A percentile compares a stretch with the other conserved stretches of the same genome.
Conservation (phyloP, 1,139 yeast species). For the Pichia sp. region DNA sequence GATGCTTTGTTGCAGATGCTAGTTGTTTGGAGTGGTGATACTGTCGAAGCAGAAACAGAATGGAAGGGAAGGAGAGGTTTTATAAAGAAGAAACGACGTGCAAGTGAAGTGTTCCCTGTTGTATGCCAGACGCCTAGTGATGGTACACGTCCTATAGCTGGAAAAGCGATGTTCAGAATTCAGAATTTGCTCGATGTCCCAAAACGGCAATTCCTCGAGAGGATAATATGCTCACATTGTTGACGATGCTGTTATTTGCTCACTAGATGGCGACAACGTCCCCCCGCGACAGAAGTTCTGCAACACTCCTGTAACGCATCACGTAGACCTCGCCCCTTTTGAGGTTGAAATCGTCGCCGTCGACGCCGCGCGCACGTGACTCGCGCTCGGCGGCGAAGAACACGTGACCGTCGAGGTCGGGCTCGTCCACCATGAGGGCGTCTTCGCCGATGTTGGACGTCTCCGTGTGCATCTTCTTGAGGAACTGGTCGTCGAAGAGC, state of each 20-base stretch:
- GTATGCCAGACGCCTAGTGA: too few relatives aligned
- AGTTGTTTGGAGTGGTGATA: neutral
- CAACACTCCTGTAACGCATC: conserved; percentile 60
- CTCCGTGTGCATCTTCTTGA: conserved; percentile 57
- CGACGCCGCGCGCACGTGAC: conserved; percentile 2
- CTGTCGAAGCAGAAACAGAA: neutral
- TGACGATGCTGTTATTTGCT: too few relatives aligned
- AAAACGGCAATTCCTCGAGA: neutral
- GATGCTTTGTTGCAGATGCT: too few relatives aligned
- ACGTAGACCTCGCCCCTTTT: conserved; percentile 71
- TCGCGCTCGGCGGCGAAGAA: conserved; percentile 44
- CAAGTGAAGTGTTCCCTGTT: too few relatives aligned
- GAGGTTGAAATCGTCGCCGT: conserved; percentile 43
- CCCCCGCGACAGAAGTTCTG: conserved; percentile 2
- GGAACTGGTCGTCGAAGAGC: conserved; percentile 66
- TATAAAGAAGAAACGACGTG: neutral
- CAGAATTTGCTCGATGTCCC: neutral
- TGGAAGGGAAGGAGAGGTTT: neutral
- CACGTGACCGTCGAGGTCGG: conserved; percentile 74
- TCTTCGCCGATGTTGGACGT: conserved; percentile 73
- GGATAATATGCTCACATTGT: conserved; percentile 1
- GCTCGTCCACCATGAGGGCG: conserved; percentile 68
- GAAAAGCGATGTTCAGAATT: too few relatives aligned
- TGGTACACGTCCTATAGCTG: too few relatives aligned
- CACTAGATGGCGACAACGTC: conserved; percentile 3